These are phyloP conservation scores for Isochrysis galbana DNA, from an alignment of 78 protist species.

Conservation along the genomic window DNA sequence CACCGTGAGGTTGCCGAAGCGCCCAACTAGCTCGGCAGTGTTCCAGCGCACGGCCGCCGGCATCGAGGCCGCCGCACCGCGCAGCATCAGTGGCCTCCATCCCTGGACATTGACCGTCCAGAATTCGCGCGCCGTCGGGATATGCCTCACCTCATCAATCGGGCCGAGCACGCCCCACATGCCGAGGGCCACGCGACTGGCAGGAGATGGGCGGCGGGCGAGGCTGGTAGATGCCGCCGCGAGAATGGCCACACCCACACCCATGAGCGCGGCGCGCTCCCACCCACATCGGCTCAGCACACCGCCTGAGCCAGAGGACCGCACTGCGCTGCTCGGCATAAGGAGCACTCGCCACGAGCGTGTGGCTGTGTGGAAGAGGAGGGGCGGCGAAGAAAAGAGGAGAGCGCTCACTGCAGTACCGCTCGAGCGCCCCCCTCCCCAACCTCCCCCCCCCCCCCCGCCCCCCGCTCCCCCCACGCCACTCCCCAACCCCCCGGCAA, in stretches of 20 bases:
- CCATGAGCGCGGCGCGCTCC: too few species aligned
- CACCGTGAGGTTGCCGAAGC: background rate
- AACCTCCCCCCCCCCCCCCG: too few species aligned
- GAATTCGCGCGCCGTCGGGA: background rate
- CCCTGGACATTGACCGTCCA: background rate
- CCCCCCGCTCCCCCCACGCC: too few species aligned
- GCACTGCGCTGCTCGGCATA: too few species aligned
- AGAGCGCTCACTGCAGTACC: too few species aligned
- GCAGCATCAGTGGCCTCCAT: background rate
- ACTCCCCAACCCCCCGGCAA: too few species aligned
- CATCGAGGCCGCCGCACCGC: background rate
- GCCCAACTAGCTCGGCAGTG: background rate
- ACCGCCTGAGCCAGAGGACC: too few species aligned
- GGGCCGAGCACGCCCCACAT: background rate
- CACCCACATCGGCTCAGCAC: too few species aligned
- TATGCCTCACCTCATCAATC: background rate
- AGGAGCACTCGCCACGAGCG: too few species aligned
- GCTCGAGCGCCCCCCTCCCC: too few species aligned
- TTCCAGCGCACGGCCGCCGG: background rate
- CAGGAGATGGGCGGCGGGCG: background rate
- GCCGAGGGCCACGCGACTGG: background rate
- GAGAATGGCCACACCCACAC: background rate
- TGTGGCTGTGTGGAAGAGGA: too few species aligned
- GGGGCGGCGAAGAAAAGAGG: too few species aligned
- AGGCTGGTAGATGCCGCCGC: background rate